Evolutionary conservation across 371 early-diverging fungal species (phyloP).

Genomic region (Apophysomyces elegans): DNA sequence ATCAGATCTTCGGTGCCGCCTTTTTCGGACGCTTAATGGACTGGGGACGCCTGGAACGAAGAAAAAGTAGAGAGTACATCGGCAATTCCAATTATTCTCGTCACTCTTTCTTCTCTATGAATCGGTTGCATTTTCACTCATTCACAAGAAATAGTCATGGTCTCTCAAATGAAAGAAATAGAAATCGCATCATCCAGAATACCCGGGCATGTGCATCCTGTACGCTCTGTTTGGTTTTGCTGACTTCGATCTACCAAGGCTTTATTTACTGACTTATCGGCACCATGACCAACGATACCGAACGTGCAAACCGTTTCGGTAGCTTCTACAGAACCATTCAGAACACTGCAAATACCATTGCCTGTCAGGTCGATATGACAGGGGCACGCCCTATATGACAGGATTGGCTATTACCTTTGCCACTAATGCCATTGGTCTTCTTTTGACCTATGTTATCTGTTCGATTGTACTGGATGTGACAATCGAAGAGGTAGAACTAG

Average conservation of each 20-base stretch:
- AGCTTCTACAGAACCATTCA: conserved; percentile 88
- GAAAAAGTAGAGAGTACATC: conserved; percentile 58
- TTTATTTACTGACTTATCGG: conserved; percentile 81
- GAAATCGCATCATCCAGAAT: conserved; percentile 40
- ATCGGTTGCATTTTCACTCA: conserved; percentile 52
- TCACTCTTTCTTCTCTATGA: conserved; percentile 39
- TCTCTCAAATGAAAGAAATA: conserved; percentile 14
- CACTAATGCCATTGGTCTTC: conserved; percentile 30
- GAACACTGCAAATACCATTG: conserved; percentile 49
- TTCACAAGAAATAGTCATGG: conserved; percentile 26
- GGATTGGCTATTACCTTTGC: conserved; percentile 32
- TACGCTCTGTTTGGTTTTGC: conserved; percentile 68
- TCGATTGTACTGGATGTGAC: conserved; percentile 40
- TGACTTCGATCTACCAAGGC: conserved; percentile 75
- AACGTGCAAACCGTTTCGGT: conserved; percentile 69
- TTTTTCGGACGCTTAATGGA: conserved; percentile 64
- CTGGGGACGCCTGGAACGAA: conserved; percentile 35
- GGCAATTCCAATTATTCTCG: conserved; percentile 52
- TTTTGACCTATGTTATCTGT: conserved; percentile 35
- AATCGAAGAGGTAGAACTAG: conserved; percentile 37
- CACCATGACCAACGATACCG: conserved; percentile 71
- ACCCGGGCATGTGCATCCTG: conserved; percentile 57
- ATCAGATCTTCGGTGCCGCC: conserved; percentile 71
- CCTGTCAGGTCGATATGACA: conserved; percentile 40
- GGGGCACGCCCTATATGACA: conserved; percentile 28